Evolutionary conservation across 148 eudicot genomes (phyloP), one percentile per base, ranked within the genome.

Genomic region (Rhododendron mucronatum): DNA sequence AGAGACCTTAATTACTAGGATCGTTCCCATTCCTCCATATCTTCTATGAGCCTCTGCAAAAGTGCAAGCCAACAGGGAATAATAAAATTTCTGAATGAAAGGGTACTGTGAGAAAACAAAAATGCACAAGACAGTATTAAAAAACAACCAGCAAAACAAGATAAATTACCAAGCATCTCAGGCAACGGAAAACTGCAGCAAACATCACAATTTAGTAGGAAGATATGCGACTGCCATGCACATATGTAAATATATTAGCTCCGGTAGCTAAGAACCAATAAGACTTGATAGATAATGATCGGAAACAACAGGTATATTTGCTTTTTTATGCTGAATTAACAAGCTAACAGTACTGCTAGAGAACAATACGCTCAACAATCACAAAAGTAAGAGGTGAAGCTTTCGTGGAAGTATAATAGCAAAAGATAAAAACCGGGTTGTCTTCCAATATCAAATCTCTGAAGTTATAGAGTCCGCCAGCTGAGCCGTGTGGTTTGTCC

Each of bases 171-270:
- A 48, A 97, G 93, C 99, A 97, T 97, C 84, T 94, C 95, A 14
- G 93, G 93, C 88, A 97, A 89, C 8, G 99, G 98, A 87, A 97
- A 95, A 89, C 92, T 94, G 90, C 99, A 97, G 94, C 98, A 95
- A 86, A 97, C 99, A 86, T 97, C 99, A 84, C 93, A 97, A 86
- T 97, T 95, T 75, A 97, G 91, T 93, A 97, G 87, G 90, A 97
- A 93, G 85, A 97, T 95, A 81, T 97, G 99, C 14, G 95, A 91
- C 98, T 95, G 94, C 86, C 84, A 86, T 74, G 86, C 59, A 87
- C 86, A 71, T 8, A 37, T 84, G 50, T 73, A 86, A 86, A 10
- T 51, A 48, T 39, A 57, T 57, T 61, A 85, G 61, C 59, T 9
- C 20, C 6, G 4, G 21, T 76, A 53, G 47, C 39, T 16, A 21